Conservation (phyloP, 139 green algal species). For the Coccomyxa sp. region DNA sequence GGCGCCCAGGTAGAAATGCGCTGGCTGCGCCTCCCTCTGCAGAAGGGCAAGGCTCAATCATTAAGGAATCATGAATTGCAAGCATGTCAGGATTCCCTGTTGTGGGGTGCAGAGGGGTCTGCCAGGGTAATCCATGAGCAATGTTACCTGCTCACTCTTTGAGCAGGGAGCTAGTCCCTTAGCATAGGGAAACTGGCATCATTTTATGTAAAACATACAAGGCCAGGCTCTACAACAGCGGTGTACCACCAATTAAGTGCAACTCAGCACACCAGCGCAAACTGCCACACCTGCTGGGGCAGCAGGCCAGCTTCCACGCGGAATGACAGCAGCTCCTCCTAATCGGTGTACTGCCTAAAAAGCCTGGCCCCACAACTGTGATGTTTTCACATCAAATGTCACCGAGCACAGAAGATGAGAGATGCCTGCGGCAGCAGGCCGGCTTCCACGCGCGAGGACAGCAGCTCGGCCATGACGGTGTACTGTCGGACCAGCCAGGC, state of each 20-base stretch:
- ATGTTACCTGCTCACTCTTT: too few species aligned
- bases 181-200: too few species aligned
- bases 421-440: conserved; percentile 17
- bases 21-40: conserved; percentile 33
- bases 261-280: neutral
- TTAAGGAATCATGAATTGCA: too few species aligned
- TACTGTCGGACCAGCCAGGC: conserved; percentile 33
- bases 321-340: neutral
- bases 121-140: too few species aligned
- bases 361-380: neutral
- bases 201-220: too few species aligned
- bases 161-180: too few species aligned
- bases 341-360: neutral
- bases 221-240: too few species aligned
- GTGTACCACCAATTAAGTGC: too few species aligned
- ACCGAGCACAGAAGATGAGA: neutral
- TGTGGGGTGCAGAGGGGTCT: too few species aligned
- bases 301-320: neutral
- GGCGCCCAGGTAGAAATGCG: conserved; percentile 29
- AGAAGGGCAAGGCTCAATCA: too few species aligned
- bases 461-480: conserved; percentile 34
- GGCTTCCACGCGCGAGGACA: conserved; percentile 20
- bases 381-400: neutral
- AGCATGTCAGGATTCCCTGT: too few species aligned
- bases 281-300: neutral